Evolutionary conservation across 306 rosid genomes (phyloP).

Genomic region (Ormosia emarginata): DNA sequence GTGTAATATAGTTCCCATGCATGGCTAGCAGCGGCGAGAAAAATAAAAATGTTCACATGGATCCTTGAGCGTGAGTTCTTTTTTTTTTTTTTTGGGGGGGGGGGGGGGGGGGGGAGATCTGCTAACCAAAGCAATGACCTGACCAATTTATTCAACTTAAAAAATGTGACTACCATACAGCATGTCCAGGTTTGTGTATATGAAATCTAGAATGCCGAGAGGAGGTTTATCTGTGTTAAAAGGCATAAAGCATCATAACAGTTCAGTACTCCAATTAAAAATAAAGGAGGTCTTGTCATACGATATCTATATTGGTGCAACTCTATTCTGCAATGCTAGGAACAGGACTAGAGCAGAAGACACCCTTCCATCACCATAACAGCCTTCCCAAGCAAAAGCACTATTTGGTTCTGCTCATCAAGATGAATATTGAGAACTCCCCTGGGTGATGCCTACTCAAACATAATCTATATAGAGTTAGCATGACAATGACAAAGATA

Average conservation of each 20-base stretch:
- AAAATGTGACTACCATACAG: neutral
- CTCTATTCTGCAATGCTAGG: neutral
- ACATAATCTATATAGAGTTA: neutral
- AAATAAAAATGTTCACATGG: too few relatives aligned
- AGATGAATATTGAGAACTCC: slow-evolving; percentile 55
- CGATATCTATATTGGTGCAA: neutral
- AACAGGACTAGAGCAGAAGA: slow-evolving; percentile 41
- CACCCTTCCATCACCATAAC: slow-evolving; percentile 66
- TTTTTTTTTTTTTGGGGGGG: too few relatives aligned
- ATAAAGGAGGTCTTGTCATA: neutral
- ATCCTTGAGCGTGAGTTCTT: too few relatives aligned
- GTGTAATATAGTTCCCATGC: too few relatives aligned
- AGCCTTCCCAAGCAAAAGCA: slow-evolving; percentile 68
- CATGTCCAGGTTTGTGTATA: neutral
- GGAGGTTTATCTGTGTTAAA: neutral
- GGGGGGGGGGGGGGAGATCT: too few relatives aligned
- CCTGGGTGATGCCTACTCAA: slow-evolving; percentile 68
- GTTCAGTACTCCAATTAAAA: neutral
- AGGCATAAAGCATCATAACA: neutral
- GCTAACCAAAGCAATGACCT: too few relatives aligned
- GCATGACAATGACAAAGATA: neutral
- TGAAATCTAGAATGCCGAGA: neutral
- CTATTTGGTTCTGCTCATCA: slow-evolving; percentile 62
- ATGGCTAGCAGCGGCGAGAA: too few relatives aligned
- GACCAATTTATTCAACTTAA: neutral